A percentile compares a stretch with the other conserved stretches of the same genome.
Conservation (phyloP, 768 basidiomycete species). For the Tulasnella sp. region DNA sequence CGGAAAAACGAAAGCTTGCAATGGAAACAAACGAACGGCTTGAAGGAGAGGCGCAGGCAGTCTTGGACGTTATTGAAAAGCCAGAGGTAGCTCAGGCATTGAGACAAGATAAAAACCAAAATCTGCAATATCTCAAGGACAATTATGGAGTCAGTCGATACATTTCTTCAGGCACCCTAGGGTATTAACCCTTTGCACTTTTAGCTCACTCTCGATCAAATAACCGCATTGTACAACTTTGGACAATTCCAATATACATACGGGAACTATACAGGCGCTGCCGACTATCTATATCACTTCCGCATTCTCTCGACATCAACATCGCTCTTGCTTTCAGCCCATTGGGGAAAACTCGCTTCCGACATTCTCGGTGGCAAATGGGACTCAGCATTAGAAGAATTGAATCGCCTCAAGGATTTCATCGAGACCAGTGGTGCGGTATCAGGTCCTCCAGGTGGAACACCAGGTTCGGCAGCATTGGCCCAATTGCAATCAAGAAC, state of each 20-base stretch:
- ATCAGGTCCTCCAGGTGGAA: slow-evolving; percentile 23
- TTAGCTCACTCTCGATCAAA: slow-evolving; percentile 90
- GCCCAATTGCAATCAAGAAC: slow-evolving; percentile 86
- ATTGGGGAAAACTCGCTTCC: slow-evolving; percentile 97
- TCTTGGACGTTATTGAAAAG: slow-evolving; percentile 91
- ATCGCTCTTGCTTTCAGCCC: slow-evolving; percentile 87
- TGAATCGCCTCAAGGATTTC: slow-evolving; percentile 85
- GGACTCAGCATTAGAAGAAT: slow-evolving; percentile 89
- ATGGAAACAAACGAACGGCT: slow-evolving; percentile 73
- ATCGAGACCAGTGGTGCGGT: slow-evolving; percentile 43
- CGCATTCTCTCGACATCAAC: slow-evolving; percentile 89
- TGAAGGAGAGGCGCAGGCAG: slow-evolving; percentile 81
- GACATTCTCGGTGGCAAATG: slow-evolving; percentile 92
- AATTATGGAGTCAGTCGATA: slow-evolving; percentile 59
- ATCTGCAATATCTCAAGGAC: slow-evolving; percentile 85
- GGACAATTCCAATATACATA: slow-evolving; percentile 99
- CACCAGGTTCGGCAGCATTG: slow-evolving; percentile 35
- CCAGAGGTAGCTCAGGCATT: slow-evolving; percentile 90
- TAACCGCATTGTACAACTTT: slow-evolving; percentile 91
- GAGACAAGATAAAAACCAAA: slow-evolving; percentile 94
- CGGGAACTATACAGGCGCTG: slow-evolving; percentile 91
- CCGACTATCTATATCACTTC: slow-evolving; percentile 98
- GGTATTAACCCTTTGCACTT: not conserved
- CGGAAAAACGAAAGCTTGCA: slow-evolving; percentile 65
- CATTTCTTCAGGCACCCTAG: not conserved